phyloP scores from a whole-genome alignment of 2,329 filamentous ascomycete genomes.

The Xylaria sp. region DNA sequence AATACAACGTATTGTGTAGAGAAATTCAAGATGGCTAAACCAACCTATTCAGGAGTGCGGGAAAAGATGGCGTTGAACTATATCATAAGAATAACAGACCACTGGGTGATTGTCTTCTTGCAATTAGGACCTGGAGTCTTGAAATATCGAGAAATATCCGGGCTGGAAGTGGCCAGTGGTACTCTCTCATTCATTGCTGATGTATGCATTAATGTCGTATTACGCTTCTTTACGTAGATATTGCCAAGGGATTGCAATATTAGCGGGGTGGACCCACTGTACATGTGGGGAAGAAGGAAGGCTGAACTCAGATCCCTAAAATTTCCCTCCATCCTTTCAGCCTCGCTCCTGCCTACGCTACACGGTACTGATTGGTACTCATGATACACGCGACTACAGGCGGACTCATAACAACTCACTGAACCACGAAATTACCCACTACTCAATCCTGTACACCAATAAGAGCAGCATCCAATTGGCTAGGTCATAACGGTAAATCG shows the following conservation, averaged over 20 bases:
- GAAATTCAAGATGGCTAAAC: not conserved
- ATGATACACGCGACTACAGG: not conserved
- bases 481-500: constrained; percentile 35
- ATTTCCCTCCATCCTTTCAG: constrained; percentile 30
- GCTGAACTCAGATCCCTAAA: constrained; percentile 27
- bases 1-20: not conserved
- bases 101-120: not conserved
- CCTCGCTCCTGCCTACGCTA: constrained; percentile 21
- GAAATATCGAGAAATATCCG: not conserved
- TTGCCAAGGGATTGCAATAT: not conserved
- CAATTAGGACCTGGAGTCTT: not conserved
- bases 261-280: constrained; percentile 1
- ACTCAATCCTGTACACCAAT: not conserved
- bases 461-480: not conserved
- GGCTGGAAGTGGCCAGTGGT: not conserved
- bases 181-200: not conserved
- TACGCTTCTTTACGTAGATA: not conserved
- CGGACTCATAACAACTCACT: not conserved
- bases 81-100: not conserved
- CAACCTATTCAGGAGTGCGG: not conserved
- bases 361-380: not conserved
- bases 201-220: not conserved
- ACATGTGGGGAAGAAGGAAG: constrained; percentile 30
- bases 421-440: not conserved
- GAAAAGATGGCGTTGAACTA: not conserved